Evolutionary conservation across 83 land plant species (phyloP), one percentile per base, ranked within the genome.

Genomic region (Thuja plicata): DNA sequence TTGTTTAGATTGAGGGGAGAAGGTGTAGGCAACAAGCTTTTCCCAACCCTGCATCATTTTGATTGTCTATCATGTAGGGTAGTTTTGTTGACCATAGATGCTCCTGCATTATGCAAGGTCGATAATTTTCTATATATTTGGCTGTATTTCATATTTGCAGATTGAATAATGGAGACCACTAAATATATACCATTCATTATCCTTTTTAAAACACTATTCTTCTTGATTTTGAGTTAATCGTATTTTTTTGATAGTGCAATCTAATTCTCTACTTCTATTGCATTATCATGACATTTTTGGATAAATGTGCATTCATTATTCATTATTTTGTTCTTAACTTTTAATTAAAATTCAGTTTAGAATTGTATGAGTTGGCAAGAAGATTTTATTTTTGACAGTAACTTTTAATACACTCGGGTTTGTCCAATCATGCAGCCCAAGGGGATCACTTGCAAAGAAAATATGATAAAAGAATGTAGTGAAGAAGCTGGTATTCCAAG

Each of bases 401-500:
- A 32, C 48, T 48, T 27, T 83, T 46, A 48, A 83, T 48, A n/a
- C 85, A 48, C n/a, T 24, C 19, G 27, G 40, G n/a, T 40, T 37
- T 86, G n/a, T 60, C 9, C 83, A 46, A 57, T 82, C 52, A 50
- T 90, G 87, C 95, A 98, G 99, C 96, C 99, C 27, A 93, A 93
- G 87, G 99, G 98, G 73, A 94, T 98, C 27, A 87, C 95, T 46
- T 98, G 99, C 88, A 89, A 89, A 66, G 96, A 94, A 87, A 96
- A 96, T 92, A 27, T 98, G 45, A 57, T 96, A 21, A 98, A 98
- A 87, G 99, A 98, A 93, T 97, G 99, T 88, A 96, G 96, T 88
- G 99, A 98, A 90, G 99, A 98, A 92, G 99, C 99, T 74, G 97
- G 95, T 70, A 97, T 97, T 45, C 96, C 98, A 46, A 88, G 91